Conservation (phyloP, 2,329 filamentous ascomycete genomes). For the Pseudogymnoascus sp. region DNA sequence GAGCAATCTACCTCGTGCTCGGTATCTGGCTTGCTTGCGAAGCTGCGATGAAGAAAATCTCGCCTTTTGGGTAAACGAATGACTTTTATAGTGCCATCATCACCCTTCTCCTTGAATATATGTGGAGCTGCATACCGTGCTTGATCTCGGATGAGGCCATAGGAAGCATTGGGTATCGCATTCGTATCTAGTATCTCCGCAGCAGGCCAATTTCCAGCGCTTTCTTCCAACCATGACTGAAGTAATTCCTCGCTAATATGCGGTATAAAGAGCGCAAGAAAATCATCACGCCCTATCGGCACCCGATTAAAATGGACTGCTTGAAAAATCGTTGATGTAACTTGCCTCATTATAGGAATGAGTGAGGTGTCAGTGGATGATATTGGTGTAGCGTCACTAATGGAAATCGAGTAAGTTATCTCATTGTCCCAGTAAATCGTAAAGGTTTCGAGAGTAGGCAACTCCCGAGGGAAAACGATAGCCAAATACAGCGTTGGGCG, state of each 20-base stretch:
- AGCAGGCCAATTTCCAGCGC: background rate
- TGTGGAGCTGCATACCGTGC: background rate
- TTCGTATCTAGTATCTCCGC: background rate
- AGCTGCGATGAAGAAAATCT: slow-evolving; percentile 46
- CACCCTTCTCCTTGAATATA: background rate
- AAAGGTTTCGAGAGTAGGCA: slow-evolving; percentile 18
- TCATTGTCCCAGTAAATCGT: slow-evolving; percentile 23
- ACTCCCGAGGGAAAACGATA: slow-evolving; percentile 17
- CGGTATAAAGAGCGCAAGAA: slow-evolving; percentile 7
- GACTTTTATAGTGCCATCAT: background rate
- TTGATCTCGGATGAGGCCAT: slow-evolving; percentile 5
- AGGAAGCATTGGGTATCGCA: background rate
- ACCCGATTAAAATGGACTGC: background rate
- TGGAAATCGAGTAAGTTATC: slow-evolving; percentile 12
- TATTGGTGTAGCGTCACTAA: background rate
- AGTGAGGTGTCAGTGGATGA: background rate
- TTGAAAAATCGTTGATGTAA: slow-evolving; percentile 8
- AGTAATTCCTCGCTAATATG: background rate
- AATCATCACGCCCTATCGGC: background rate
- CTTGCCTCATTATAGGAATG: slow-evolving; percentile 8
- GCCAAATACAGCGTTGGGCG: background rate
- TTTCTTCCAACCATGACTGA: slow-evolving; percentile 1
- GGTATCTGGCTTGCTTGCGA: background rate
- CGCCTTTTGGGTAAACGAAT: slow-evolving; percentile 42
- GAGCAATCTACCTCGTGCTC: background rate